Percentiles rank a stretch among this genome's conserved stretches.
phyloP scores from a whole-genome alignment of 345 rosid species.

The Turnera subulata region DNA sequence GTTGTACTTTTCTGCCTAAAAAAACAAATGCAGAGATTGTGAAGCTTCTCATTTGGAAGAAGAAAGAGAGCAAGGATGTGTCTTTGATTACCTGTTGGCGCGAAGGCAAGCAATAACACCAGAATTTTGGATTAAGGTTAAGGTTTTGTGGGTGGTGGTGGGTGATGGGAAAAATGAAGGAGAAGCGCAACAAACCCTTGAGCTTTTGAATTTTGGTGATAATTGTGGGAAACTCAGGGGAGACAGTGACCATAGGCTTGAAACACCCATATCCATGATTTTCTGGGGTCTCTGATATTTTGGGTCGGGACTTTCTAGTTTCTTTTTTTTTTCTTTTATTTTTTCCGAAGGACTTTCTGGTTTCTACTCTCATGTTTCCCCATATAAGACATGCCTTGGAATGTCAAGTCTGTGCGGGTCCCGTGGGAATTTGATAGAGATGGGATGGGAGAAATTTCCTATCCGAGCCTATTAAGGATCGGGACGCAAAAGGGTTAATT shows the following conservation, averaged over 20 bases:
- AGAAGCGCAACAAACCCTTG: conserved; percentile 5
- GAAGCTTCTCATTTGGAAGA: background rate
- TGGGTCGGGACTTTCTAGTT: no score
- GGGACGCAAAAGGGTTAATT: no score
- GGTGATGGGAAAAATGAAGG: conserved; percentile 15
- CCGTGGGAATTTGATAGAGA: no score
- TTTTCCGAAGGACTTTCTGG: no score
- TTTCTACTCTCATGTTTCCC: no score
- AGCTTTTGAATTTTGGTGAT: background rate
- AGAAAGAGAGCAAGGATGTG: background rate
- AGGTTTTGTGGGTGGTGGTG: conserved; percentile 12
- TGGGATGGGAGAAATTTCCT: no score
- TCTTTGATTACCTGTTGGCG: conserved; percentile 20
- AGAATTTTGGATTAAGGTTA: conserved; percentile 33
- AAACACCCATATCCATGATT: background rate
- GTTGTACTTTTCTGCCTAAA: no score
- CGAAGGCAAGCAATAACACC: conserved; percentile 65
- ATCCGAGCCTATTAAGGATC: no score
- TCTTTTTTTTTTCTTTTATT: no score
- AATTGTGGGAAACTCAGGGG: background rate
- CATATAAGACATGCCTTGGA: no score
- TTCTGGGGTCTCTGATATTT: background rate
- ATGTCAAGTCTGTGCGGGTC: no score
- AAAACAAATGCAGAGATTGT: no score
- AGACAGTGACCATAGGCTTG: background rate